Conservation (phyloP, 116 monocot species). For the Zostera marina region DNA sequence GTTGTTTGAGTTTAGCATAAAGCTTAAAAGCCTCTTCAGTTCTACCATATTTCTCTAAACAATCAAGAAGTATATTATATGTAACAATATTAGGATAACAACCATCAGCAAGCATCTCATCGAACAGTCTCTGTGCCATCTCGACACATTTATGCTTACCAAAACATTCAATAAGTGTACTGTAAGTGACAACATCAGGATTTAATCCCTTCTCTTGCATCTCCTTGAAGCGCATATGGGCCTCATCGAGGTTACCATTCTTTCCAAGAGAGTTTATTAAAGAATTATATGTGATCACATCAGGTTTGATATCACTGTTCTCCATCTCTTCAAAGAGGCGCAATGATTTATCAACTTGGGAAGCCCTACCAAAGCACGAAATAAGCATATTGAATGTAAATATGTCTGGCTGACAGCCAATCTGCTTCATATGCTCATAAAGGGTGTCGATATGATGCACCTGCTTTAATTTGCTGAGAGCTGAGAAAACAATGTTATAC, state of each 20-base stretch:
- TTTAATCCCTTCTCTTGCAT: slow-evolving; percentile 88
- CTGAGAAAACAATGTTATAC: slow-evolving; percentile 68
- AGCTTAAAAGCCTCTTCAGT: slow-evolving; percentile 50
- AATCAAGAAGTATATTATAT: slow-evolving; percentile 91
- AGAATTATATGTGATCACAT: slow-evolving; percentile 88
- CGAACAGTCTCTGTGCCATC: slow-evolving; percentile 79
- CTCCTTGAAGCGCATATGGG: slow-evolving; percentile 78
- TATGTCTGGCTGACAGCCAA: slow-evolving; percentile 52
- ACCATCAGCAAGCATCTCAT: slow-evolving; percentile 78
- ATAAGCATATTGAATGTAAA: slow-evolving; percentile 92
- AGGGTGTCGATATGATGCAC: slow-evolving; percentile 17
- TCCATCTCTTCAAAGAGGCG: slow-evolving; percentile 83
- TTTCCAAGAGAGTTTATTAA: slow-evolving; percentile 85
- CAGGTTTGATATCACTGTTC: slow-evolving; percentile 54
- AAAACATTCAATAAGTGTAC: slow-evolving; percentile 95
- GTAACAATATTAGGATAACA: slow-evolving; percentile 90
- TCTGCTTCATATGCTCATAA: slow-evolving; percentile 58
- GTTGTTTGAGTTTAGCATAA: slow-evolving; percentile 51
- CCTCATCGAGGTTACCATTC: slow-evolving; percentile 86
- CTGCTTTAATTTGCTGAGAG: slow-evolving; percentile 15
- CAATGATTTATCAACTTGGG: slow-evolving; percentile 43
- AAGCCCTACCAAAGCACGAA: slow-evolving; percentile 69
- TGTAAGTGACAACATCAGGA: slow-evolving; percentile 87
- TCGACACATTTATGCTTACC: slow-evolving; percentile 69
- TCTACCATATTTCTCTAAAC: slow-evolving; percentile 70